Evolutionary conservation across 108 stramenopile species (phyloP).

Genomic region (Epipyxis sp.): DNA sequence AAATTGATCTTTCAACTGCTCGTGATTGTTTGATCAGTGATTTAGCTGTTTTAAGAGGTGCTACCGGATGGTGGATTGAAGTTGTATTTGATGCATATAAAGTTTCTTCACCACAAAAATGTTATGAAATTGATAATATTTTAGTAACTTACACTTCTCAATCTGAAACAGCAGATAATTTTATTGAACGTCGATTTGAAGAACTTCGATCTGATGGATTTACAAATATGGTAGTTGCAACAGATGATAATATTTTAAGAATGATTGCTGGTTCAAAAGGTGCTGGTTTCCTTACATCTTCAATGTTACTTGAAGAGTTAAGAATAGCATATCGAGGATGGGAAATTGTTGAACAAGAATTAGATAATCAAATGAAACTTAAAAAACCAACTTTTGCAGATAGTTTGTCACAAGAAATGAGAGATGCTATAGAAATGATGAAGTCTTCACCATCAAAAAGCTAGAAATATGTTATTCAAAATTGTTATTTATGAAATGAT

Average conservation of each 20-base stretch:
- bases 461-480: too few species aligned
- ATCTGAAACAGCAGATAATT: not conserved
- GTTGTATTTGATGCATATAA: slow-evolving; percentile 1
- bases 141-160: not conserved
- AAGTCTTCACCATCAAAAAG: too few species aligned
- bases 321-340: not conserved
- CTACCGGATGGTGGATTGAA: not conserved
- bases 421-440: too few species aligned
- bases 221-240: not conserved
- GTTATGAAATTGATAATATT: not conserved
- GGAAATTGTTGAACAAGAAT: not conserved
- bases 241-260: not conserved
- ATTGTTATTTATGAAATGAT: too few species aligned
- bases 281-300: not conserved
- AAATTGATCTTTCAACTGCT: not conserved
- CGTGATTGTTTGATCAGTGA: not conserved
- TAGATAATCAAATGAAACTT: too few species aligned
- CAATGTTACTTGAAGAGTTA: not conserved
- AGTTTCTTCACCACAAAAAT: not conserved
- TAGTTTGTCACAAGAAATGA: too few species aligned
- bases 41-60: not conserved
- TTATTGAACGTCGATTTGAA: not conserved
- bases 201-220: not conserved
- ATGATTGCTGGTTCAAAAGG: not conserved
- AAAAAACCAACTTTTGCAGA: too few species aligned